Percentiles rank a stretch among this genome's conserved stretches.
Evolutionary conservation across 257 asterid genomes (phyloP).

Genomic region (Ilex asprella): DNA sequence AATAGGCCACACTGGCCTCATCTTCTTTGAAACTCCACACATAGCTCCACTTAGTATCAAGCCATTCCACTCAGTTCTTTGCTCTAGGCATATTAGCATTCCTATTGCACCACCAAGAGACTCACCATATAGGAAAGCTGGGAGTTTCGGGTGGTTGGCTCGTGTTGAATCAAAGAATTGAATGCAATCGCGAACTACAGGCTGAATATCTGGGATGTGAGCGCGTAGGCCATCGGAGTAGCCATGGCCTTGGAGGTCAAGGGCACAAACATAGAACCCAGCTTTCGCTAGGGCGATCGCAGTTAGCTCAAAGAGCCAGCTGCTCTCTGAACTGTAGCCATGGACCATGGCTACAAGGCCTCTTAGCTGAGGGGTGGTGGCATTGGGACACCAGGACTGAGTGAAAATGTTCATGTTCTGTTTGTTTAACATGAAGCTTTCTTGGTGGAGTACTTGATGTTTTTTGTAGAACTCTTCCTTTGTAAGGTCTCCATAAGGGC

Average conservation of each 20-base stretch:
- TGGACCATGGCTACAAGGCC: constrained; percentile 80
- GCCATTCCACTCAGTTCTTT: constrained; percentile 57
- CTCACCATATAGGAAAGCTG: constrained; percentile 77
- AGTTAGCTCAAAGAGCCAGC: constrained; percentile 74
- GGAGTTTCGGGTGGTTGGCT: constrained; percentile 31
- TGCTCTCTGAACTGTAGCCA: constrained; percentile 72
- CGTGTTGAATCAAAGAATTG: constrained; percentile 40
- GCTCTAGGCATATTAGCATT: constrained; percentile 42
- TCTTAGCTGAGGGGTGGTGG: constrained; percentile 8
- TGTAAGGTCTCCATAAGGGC: constrained; percentile 71
- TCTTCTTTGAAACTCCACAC: constrained; percentile 64
- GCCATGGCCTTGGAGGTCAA: constrained; percentile 82
- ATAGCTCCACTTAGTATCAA: constrained; percentile 63
- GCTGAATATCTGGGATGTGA: constrained; percentile 41
- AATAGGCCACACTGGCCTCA: constrained; percentile 69
- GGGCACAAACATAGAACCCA: constrained; percentile 58
- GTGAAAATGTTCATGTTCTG: constrained; percentile 49
- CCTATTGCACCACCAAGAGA: constrained; percentile 73
- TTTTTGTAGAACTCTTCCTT: constrained; percentile 55
- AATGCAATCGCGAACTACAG: constrained; percentile 46
- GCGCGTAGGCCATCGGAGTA: constrained; percentile 57
- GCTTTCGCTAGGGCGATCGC: constrained; percentile 70
- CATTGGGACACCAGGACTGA: constrained; percentile 63
- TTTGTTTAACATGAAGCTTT: constrained; percentile 51
- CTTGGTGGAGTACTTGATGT: constrained; percentile 49